Evolutionary conservation across 2,329 filamentous ascomycete genomes (phyloP), one percentile per base, ranked within the genome.

Genomic region (Botrytis aclada): DNA sequence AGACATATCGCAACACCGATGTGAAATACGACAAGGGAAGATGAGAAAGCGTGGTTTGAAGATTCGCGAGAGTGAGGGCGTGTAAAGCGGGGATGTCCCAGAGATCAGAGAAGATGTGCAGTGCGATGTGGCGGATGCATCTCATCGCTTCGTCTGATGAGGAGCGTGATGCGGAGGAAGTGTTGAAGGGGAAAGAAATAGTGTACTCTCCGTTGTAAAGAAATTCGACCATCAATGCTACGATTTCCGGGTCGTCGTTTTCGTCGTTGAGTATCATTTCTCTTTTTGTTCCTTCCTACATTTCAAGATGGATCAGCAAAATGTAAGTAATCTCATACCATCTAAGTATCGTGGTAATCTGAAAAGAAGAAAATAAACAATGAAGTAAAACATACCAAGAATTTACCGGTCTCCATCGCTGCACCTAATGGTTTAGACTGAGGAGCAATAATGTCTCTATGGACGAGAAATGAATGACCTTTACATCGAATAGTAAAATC

Each of bases 201-300:
- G 18, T 39, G 16, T 69, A 69, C 32, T 45, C 66, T 32, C 51
- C 51, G 2, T 9, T 60, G 25, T 69, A 69, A 14, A 69, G 37
- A 60, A 70, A 75, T 7, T 65, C n/a, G 54, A 75, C 25, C 60
- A 74, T 69, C 5, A 45, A 32, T 22, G n/a, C 41, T 3, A 75
- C 56, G 18, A 73, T 71, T 6, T 71, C 62, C 7, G 58, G 74
- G 7, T 73, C 63, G 20, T 73, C 63, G 1, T 72, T 22, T 60
- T 60, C 29, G 10, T 34, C 56, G 20, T 4, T 60, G 8, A 72
- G 56, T 25, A 65, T 14, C 29, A 71, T 66, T 12, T 47, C 67
- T 6, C 29, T 64, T 16, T 12, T 18, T 18, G n/a, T 37, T 22
- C 62, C 37, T 37, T 64, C 25, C 62, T 64, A 22, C 22, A 25